phyloP scores from a whole-genome alignment of 129 eudicot species.

The Deinandra increscens region DNA sequence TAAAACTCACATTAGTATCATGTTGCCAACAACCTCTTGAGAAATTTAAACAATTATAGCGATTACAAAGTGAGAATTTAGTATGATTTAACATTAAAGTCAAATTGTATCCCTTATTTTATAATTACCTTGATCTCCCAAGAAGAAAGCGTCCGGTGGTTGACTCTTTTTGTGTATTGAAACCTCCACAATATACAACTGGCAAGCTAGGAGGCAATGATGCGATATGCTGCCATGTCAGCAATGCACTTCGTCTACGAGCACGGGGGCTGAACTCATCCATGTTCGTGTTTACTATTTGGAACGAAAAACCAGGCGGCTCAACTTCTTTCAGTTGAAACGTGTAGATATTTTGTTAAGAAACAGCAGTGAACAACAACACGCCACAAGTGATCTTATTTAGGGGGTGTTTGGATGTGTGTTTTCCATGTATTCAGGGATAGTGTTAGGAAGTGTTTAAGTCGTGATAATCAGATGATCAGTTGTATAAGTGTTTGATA shows the following conservation, averaged over 20 bases:
- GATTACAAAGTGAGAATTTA: neutral
- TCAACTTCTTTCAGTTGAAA: constrained; percentile 93
- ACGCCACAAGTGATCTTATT: neutral
- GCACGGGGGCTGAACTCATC: constrained; percentile 95
- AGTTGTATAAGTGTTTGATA: neutral
- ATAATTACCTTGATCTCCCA: constrained; percentile 85
- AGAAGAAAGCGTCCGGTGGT: constrained; percentile 97
- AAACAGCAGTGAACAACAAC: constrained; percentile 16
- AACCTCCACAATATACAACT: constrained; percentile 95
- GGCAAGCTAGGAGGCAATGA: constrained; percentile 96
- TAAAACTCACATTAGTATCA: neutral
- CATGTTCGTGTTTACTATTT: constrained; percentile 92
- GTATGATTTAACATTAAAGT: neutral
- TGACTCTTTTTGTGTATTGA: constrained; percentile 95
- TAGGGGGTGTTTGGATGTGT: neutral
- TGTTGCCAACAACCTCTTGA: neutral
- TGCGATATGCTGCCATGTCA: constrained; percentile 99
- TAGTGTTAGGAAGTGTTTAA: neutral
- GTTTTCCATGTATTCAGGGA: too few species aligned
- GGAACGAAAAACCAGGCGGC: constrained; percentile 93
- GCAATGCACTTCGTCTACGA: constrained; percentile 94
- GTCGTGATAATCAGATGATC: neutral
- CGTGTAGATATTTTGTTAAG: constrained; percentile 80
- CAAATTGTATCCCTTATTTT: neutral
- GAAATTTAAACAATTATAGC: neutral